Conservation (phyloP, 768 basidiomycete genomes). For the Leccinum obscurum region DNA sequence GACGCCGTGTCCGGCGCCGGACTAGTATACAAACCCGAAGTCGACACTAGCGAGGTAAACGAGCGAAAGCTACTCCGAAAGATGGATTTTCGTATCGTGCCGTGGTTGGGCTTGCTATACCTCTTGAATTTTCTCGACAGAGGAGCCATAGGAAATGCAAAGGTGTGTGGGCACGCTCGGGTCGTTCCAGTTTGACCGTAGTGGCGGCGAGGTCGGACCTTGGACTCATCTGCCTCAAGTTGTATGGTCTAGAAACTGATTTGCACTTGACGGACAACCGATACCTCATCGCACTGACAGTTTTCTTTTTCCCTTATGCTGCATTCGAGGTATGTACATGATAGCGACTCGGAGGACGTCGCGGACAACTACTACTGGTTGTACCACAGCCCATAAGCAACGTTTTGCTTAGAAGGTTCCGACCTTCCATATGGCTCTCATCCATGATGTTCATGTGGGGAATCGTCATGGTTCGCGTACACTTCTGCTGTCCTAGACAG, state of each 20-base stretch:
- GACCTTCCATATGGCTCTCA: constrained; percentile 66
- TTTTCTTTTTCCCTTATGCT: constrained; percentile 78
- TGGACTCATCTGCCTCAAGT: constrained; percentile 33
- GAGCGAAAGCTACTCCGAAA: constrained; percentile 55
- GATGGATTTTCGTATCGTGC: constrained; percentile 67
- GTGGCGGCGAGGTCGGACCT: neutral
- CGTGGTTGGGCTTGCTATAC: constrained; percentile 75
- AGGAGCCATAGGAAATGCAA: constrained; percentile 71
- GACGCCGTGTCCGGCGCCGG: constrained; percentile 8
- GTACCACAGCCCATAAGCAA: constrained; percentile 58
- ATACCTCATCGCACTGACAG: constrained; percentile 65
- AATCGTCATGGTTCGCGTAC: constrained; percentile 37
- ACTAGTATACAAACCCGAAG: constrained; percentile 44
- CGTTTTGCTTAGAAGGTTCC: constrained; percentile 54
- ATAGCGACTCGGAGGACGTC: neutral
- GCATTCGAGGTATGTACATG: constrained; percentile 56
- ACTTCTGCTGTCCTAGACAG: neutral
- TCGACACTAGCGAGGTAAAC: constrained; percentile 54
- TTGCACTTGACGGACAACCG: constrained; percentile 61
- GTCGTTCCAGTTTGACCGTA: neutral
- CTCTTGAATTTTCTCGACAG: constrained; percentile 70
- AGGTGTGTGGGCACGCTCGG: constrained; percentile 39
- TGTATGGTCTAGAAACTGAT: constrained; percentile 59
- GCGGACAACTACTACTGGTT: neutral
- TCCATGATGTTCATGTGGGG: constrained; percentile 45